These are phyloP conservation scores for Kregervanrija delftensis DNA, from an alignment of 805 yeast genomes.

Conservation along the genomic window DNA sequence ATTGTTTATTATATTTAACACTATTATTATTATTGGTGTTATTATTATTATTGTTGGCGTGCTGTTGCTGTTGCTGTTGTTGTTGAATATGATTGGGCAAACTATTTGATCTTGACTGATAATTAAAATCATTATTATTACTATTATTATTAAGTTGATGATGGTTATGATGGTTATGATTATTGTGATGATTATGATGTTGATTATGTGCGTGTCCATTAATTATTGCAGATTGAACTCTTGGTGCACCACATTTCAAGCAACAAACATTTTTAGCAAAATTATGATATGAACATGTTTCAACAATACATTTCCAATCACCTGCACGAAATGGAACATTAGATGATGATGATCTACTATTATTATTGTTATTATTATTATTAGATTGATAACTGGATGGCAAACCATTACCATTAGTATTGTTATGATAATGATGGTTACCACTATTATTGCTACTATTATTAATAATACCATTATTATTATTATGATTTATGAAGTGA, in stretches of 20 bases:
- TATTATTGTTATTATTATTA: conserved; percentile 14
- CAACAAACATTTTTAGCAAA: conserved; percentile 88
- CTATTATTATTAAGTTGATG: not conserved
- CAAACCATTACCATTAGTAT: conserved; percentile 8
- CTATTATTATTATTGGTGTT: too few relatives aligned
- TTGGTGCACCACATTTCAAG: conserved; percentile 80
- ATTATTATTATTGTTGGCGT: conserved; percentile 3
- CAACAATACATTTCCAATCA: conserved; percentile 87
- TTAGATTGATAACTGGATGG: conserved; percentile 2
- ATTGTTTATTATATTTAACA: too few relatives aligned
- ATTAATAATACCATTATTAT: conserved; percentile 7
- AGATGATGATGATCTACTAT: conserved; percentile 20
- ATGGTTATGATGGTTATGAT: conserved; percentile 4
- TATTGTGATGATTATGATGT: conserved; percentile 15
- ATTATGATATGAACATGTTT: conserved; percentile 78
- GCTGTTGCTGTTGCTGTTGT: conserved; percentile 6
- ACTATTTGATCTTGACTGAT: conserved; percentile 10
- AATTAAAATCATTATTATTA: conserved; percentile 2
- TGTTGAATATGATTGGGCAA: conserved; percentile 7
- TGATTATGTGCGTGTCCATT: conserved; percentile 25
- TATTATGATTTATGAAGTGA: conserved; percentile 14
- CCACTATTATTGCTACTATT: conserved; percentile 8
- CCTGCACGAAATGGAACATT: conserved; percentile 94
- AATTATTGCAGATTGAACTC: conserved; percentile 29
- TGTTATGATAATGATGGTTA: conserved; percentile 12